Evolutionary conservation across 2,329 filamentous ascomycete species (phyloP), one percentile per base, ranked within the genome.

Genomic region (Aspergillaceae sp.): DNA sequence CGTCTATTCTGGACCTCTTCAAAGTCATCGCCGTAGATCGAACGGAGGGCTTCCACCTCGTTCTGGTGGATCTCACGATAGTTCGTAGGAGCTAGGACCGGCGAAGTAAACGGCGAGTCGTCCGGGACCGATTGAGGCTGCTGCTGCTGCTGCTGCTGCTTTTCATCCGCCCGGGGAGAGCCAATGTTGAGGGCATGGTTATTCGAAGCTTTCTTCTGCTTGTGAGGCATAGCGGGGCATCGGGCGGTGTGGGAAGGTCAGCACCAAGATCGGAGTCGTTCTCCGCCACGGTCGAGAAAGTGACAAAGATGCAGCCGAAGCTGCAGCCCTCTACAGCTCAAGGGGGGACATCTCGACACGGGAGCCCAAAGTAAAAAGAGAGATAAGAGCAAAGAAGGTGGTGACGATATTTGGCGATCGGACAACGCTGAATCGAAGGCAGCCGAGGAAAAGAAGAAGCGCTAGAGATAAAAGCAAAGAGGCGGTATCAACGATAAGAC

Each of bases 11-110:
- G 79, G 57, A 88, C 79, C 62, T 84, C 81, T 56, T 84, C 76
- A 61, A 88, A 96, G 61, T 96, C 90, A 49, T 94, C 87, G 55
- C 83, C 84, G 62, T 92, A 97, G 42, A 97, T 94, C 37, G 91
- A 86, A 58, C 85, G 78, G 48, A 97, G 75, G 40, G 83, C 91
- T 62, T 92, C 79, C 47, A 94, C 76, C 70, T 97, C 92, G 62
- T 95, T 86, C 59, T 85, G 76, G 69, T 97, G 92, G 32, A 86
- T 81, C 68, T 94, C 85, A 53, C 83, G 80, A 70, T 96, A 94
- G 61, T 89, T 73, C 48, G 76, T 76, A 36, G 69, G 58, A 33
- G 69, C 57, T 52, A 63, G 50, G 46, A 63, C 48, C 36, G 66
- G 56, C 10, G 62, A 61, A 51, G 59, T 56, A 43, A 62, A 55